Conservation (phyloP, 2,329 filamentous ascomycete genomes). For the Arachnomyces sp. region DNA sequence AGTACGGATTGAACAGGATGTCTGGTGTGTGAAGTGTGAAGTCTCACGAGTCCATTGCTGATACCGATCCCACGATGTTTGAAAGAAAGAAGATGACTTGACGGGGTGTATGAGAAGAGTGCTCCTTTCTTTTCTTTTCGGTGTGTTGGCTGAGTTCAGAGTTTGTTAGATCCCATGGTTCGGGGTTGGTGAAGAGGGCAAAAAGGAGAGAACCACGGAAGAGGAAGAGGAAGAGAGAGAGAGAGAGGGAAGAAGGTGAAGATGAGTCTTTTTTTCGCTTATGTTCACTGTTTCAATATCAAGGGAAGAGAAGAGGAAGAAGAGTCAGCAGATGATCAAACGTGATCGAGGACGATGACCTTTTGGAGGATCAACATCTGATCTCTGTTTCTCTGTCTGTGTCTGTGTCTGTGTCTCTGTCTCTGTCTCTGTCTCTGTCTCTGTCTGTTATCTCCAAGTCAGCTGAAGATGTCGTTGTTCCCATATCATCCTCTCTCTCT, state of each 20-base stretch:
- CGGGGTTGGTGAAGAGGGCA: neutral
- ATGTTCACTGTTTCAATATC: too few species aligned
- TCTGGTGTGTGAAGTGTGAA: too few species aligned
- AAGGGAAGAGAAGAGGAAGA: slow-evolving; percentile 3
- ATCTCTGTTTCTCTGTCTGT: too few species aligned
- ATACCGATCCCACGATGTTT: too few species aligned
- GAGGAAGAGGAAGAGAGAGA: neutral
- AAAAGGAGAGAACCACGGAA: slow-evolving; percentile 10
- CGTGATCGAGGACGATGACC: slow-evolving; percentile 3
- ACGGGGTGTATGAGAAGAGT: neutral
- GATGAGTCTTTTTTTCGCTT: neutral
- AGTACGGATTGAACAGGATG: too few species aligned
- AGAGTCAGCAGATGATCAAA: slow-evolving; percentile 2
- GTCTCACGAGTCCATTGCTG: too few species aligned
- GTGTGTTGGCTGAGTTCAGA: slow-evolving; percentile 4
- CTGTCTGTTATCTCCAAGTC: too few species aligned
- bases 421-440: too few species aligned
- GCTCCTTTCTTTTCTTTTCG: slow-evolving; percentile 9
- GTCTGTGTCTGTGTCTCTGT: too few species aligned
- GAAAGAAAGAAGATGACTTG: too few species aligned
- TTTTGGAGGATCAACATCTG: neutral
- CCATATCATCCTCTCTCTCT: too few species aligned
- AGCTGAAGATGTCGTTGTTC: too few species aligned
- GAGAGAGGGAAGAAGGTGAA: slow-evolving; percentile 3
- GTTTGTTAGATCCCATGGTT: slow-evolving; percentile 6